phyloP scores from a whole-genome alignment of 2,329 filamentous ascomycete species.

The Lachnellula cervina region DNA sequence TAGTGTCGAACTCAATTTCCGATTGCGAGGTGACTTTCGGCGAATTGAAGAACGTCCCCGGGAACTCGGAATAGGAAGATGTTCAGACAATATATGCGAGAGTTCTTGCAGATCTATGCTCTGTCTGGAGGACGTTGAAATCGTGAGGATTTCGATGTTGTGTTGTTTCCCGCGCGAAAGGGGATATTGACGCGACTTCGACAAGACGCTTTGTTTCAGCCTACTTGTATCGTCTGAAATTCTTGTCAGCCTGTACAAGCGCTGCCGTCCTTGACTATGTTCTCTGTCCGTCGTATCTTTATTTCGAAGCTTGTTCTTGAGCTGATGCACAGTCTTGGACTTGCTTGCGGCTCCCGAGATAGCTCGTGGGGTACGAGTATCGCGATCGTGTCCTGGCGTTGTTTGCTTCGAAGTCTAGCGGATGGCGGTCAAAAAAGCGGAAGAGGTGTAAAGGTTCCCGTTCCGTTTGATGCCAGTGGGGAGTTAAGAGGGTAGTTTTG shows the following conservation, averaged over 20 bases:
- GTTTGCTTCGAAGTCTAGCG: conserved; percentile 16
- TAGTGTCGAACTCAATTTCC: conserved; percentile 16
- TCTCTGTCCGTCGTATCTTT: conserved; percentile 22
- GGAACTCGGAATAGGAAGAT: not conserved
- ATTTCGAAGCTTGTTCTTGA: conserved; percentile 11
- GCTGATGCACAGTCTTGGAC: conserved; percentile 8
- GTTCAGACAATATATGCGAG: not conserved
- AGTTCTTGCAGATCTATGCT: conserved; percentile 8
- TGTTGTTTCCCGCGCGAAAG: not conserved
- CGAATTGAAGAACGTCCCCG: not conserved
- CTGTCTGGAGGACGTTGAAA: not conserved
- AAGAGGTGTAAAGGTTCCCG: not conserved
- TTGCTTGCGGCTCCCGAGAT: conserved; percentile 12
- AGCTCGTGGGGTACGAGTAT: conserved; percentile 8
- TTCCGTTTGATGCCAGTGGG: conserved; percentile 8
- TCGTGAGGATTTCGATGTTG: not conserved
- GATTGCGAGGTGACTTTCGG: conserved; percentile 9
- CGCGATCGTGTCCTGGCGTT: not conserved
- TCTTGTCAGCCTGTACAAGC: conserved; percentile 14
- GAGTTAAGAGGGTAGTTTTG: not conserved
- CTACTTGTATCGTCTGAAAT: conserved; percentile 10
- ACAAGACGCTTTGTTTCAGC: conserved; percentile 5
- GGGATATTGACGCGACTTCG: conserved; percentile 5
- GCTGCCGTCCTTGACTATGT: conserved; percentile 15
- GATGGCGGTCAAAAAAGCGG: not conserved